Evolutionary conservation across 78 protist genomes (phyloP).

Genomic region (Diacronema lutheri): DNA sequence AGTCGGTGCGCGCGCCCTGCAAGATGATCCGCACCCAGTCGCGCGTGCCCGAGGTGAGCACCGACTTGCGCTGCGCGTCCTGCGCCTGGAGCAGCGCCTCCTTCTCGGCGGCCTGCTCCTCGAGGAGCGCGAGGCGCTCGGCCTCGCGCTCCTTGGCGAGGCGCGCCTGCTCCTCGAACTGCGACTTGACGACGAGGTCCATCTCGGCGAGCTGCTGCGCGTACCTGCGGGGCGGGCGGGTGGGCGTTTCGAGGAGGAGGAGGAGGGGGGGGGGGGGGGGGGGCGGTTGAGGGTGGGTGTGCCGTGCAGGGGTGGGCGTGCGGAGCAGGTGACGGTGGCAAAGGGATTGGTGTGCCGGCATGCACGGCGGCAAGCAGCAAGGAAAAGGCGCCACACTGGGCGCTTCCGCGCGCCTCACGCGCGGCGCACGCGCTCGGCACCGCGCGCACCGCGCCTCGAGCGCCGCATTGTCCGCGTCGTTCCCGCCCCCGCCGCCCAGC

Average conservation of each 20-base stretch:
- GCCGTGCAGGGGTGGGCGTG: too few species aligned
- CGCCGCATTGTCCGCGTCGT: neutral
- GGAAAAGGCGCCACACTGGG: too few species aligned
- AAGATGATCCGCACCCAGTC: neutral
- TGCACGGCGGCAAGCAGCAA: too few species aligned
- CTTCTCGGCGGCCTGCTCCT: neutral
- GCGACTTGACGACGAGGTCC: neutral
- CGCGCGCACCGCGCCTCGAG: too few species aligned
- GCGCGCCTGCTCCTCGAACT: slow-evolving; percentile 3
- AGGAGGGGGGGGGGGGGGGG: too few species aligned
- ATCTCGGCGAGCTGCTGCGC: neutral
- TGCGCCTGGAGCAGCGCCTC: neutral
- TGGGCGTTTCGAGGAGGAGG: too few species aligned
- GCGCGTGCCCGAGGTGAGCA: neutral
- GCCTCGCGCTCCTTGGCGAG: neutral
- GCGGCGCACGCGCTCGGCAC: too few species aligned
- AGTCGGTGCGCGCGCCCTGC: neutral
- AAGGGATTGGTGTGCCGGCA: too few species aligned
- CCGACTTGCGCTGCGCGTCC: neutral
- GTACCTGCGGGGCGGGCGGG: too few species aligned
- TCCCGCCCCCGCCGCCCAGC: neutral
- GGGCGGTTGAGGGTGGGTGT: too few species aligned
- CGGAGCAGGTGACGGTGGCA: too few species aligned
- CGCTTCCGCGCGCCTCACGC: too few species aligned
- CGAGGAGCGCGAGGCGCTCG: neutral